Evolutionary conservation across 176 grass and related monocot genomes (phyloP).

Genomic region (Tillandsia leiboldiana): DNA sequence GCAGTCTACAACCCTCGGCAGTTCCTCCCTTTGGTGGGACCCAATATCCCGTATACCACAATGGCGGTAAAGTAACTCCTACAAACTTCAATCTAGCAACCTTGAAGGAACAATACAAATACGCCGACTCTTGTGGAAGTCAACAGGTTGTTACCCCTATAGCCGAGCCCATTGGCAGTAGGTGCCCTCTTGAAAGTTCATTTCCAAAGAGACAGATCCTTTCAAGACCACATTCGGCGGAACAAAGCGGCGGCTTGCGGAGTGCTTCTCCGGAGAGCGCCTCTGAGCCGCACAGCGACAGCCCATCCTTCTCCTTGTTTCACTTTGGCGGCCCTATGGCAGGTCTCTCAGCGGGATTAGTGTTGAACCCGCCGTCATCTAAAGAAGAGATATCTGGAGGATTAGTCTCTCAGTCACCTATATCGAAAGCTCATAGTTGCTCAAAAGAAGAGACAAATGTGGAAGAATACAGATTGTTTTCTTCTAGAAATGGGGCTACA

Average conservation of each 20-base stretch:
- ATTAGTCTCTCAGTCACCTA: slow-evolving; percentile 11
- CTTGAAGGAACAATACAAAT: slow-evolving; percentile 6
- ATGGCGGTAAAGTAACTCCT: slow-evolving; percentile 6
- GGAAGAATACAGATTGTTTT: slow-evolving; percentile 82
- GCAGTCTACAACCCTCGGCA: slow-evolving; percentile 39
- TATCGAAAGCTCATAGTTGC: slow-evolving; percentile 36
- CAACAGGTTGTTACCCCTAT: slow-evolving; percentile 11
- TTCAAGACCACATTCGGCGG: slow-evolving; percentile 15
- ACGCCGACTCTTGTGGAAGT: slow-evolving; percentile 5
- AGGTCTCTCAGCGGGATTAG: slow-evolving; percentile 3
- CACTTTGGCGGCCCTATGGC: slow-evolving; percentile 72
- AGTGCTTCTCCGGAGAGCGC: slow-evolving; percentile 23
- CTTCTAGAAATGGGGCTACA: slow-evolving; percentile 29
- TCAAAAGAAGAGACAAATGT: slow-evolving; percentile 56
- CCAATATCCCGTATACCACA: slow-evolving; percentile 34
- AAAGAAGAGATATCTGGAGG: slow-evolving; percentile 44
- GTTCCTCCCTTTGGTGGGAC: slow-evolving; percentile 40
- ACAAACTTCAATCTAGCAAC: slow-evolving; percentile 27
- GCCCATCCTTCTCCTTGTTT: slow-evolving; percentile 73
- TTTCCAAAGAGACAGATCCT: slow-evolving; percentile 19
- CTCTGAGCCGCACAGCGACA: slow-evolving; percentile 16
- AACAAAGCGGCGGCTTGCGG: slow-evolving; percentile 17
- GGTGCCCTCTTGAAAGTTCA: slow-evolving; percentile 23
- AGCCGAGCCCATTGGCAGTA: slow-evolving; percentile 18
- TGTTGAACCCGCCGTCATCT: slow-evolving; percentile 24